Base-by-base conservation (phyloP, 257 asterid genomes). In the Scutellaria galericulata region DNA sequence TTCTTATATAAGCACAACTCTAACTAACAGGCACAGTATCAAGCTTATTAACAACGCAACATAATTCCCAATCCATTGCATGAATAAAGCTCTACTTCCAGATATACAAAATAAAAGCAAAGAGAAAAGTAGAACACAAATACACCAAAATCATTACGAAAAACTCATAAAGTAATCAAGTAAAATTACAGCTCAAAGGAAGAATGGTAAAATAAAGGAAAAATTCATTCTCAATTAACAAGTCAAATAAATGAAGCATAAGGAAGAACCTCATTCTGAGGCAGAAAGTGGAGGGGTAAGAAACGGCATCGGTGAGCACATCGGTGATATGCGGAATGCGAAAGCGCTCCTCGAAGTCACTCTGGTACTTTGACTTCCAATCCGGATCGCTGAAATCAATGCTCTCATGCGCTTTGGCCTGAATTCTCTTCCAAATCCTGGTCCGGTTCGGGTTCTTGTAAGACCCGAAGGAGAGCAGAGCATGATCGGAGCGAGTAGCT, bases 201-300 rank as follows among this genome's bases (percentile, higher is more conserved):
- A 55, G 11, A 40, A 42, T 11, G 9, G n/a, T 3, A 10, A 12
- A 53, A 46, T n/a, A 6, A 9, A n/a, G 7, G 66, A 37, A 3
- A 14, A 0, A 6, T 3, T n/a, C 6, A 9, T 54, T 40, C 13
- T n/a, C 65, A 46, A 39, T 42, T n/a, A 20, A 53, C 62, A 56
- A 53, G 7, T 53, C 53, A n/a, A 37, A 37, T 39, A 6, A 70
- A 22, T 47, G 7, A 59, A 54, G 39, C 61, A 63, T 24, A 50
- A 50, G 22, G 8, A 7, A 8, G 2, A 31, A 91, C 97, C 97
- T 89, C 97, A 92, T 92, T 63, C 71, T 86, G 56, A 92, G 93
- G 71, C 96, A 92, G 78, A 92, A 92, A 37, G 97, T 84, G 44
- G 97, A 92, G 3, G 97, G 97, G 57, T 82, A 88, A 3, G 92